phyloP scores from a whole-genome alignment of 768 basidiomycete species.

The Rhizopogon sp. region DNA sequence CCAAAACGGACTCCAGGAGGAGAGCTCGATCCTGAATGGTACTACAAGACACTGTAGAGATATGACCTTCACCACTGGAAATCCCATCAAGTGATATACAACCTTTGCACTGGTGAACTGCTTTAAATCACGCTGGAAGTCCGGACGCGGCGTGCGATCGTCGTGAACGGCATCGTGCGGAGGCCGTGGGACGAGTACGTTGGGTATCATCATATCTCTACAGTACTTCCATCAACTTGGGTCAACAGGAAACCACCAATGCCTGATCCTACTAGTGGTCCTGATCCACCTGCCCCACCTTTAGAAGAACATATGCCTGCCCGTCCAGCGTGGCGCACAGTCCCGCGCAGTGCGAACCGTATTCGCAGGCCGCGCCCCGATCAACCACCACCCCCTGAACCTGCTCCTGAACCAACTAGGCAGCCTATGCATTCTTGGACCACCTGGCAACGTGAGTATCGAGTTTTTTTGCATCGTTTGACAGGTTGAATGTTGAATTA shows the following conservation, averaged over 20 bases:
- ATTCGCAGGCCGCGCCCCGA: slow-evolving; percentile 37
- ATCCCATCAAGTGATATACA: too few relatives aligned
- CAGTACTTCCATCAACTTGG: neutral
- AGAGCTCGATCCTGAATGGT: slow-evolving; percentile 84
- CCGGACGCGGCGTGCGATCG: too few relatives aligned
- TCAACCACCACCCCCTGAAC: slow-evolving; percentile 29
- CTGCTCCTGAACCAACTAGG: slow-evolving; percentile 32
- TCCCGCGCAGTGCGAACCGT: slow-evolving; percentile 20
- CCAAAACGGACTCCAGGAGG: slow-evolving; percentile 82
- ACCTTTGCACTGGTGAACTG: too few relatives aligned
- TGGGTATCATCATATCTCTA: too few relatives aligned
- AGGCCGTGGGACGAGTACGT: too few relatives aligned
- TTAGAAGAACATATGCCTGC: slow-evolving; percentile 40
- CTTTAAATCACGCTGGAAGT: too few relatives aligned
- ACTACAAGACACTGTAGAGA: slow-evolving; percentile 6
- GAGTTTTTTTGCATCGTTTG: slow-evolving; percentile 1
- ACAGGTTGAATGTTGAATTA: neutral
- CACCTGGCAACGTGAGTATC: slow-evolving; percentile 60
- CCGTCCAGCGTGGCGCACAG: slow-evolving; percentile 45
- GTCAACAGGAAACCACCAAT: slow-evolving; percentile 39
- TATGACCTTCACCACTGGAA: too few relatives aligned
- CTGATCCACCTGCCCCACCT: slow-evolving; percentile 35
- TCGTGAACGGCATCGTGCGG: too few relatives aligned
- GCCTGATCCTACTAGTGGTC: slow-evolving; percentile 26
- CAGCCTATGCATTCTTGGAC: slow-evolving; percentile 50